Evolutionary conservation across 2,329 filamentous ascomycete species (phyloP), one percentile per base, ranked within the genome.

Genomic region (Ceratocystis albifundus): DNA sequence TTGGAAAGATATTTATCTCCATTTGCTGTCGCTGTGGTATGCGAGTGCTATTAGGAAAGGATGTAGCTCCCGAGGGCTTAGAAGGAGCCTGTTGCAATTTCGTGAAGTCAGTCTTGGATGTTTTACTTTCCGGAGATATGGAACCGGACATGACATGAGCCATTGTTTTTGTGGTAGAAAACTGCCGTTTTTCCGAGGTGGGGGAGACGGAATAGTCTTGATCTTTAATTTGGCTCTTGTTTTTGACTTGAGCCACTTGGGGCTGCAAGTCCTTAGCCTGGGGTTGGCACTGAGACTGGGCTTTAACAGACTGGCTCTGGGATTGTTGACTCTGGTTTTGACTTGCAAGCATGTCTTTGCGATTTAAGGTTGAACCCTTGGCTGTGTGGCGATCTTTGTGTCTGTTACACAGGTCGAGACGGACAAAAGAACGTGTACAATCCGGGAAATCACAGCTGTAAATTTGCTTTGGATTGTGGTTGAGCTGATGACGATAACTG

Each of bases 381-480:
- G 88, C 88, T 12, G 86, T 89, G 75, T 93, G 89, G 55, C 89
- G 84, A 74, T 93, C 89, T 73, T 86, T 84, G 75, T 94, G 89
- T 53, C 89, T 86, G 72, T 94, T 88, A 73, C 94, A 91, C 67
- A 99, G 80, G 75, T 99, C 94, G 70, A 95, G 90, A 69, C 94
- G 86, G 67, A 97, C 93, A 77, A 97, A 99, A 41, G 89, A 87
- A 64, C 93, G 88, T 68, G 87, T 85, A 76, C 94, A 99, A 73
- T 92, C 90, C 22, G 90, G 89, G 72, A 92, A 96, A 73, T 95
- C 90, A 79, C 94, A 97, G 72, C 85, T 85, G 74, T 96, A 97
- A 66, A 96, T 96, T 74, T 95, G 90, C 77, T 96, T 96, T 20
- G 93, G 93, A 67, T 89, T 88, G 77, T 97, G 94, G 74, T 99